Evolutionary conservation across 140 eudicot species (phyloP).

Genomic region (Flaveria floridana): DNA sequence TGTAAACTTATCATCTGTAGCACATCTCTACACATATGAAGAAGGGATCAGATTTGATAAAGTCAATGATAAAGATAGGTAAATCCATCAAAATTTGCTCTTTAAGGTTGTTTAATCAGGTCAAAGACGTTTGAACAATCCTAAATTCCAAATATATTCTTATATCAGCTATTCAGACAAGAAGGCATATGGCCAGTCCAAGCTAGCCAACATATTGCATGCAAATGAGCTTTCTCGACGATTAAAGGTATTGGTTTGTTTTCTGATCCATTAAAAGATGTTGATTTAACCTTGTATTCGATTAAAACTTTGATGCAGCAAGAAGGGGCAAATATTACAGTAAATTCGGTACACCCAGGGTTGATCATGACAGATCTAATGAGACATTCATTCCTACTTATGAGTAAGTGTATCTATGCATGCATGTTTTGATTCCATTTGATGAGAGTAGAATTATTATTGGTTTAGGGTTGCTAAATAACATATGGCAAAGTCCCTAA

Average conservation of each 20-base stretch:
- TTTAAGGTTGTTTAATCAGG: not conserved
- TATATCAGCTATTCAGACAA: conserved; percentile 69
- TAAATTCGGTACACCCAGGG: conserved; percentile 94
- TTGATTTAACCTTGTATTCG: not conserved
- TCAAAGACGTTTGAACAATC: not conserved
- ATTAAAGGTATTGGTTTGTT: conserved; percentile 51
- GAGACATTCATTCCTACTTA: conserved; percentile 47
- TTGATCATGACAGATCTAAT: conserved; percentile 85
- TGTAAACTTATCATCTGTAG: conserved; percentile 81
- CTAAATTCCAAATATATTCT: not conserved
- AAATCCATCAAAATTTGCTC: not conserved
- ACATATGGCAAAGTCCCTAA: too few species aligned
- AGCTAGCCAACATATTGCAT: conserved; percentile 73
- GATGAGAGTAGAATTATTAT: not conserved
- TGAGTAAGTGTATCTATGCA: conserved; percentile 53
- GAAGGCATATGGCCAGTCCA: conserved; percentile 87
- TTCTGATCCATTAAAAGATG: not conserved
- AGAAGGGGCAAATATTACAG: conserved; percentile 83
- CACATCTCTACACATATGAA: conserved; percentile 62
- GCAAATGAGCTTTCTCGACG: conserved; percentile 80
- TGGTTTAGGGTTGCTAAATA: not conserved
- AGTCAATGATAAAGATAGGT: conserved; percentile 68
- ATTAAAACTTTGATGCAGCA: conserved; percentile 41
- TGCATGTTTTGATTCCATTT: not conserved
- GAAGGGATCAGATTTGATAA: conserved; percentile 62